Conservation (phyloP, 2,329 filamentous ascomycete genomes). For the Neopestalotiopsis sp. region DNA sequence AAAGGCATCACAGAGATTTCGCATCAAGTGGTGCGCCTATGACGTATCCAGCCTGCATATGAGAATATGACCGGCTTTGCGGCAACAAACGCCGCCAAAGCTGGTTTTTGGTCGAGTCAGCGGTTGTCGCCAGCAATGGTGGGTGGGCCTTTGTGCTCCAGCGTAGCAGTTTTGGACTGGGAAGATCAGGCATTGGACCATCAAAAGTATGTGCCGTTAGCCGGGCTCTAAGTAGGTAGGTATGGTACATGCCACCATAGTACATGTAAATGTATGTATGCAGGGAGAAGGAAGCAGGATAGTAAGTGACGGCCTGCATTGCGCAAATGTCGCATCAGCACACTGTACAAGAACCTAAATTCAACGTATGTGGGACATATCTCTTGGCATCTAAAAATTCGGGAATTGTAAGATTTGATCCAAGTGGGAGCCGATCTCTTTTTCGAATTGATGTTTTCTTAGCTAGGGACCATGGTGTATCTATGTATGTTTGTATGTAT, state of each 20-base stretch:
- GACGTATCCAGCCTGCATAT: background rate
- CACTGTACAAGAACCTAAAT: background rate
- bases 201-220: slow-evolving; percentile 3
- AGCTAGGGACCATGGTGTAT: background rate
- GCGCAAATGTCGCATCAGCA: background rate
- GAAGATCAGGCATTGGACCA: background rate
- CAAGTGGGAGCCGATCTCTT: background rate
- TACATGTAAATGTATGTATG: background rate
- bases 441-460: background rate
- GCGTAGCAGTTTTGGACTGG: background rate
- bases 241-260: background rate
- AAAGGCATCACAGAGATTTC: background rate
- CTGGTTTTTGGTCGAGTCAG: background rate
- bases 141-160: slow-evolving; percentile 3
- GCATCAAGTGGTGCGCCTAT: background rate
- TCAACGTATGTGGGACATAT: background rate
- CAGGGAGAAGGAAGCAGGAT: too few relatives aligned
- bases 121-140: background rate
- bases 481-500: too few relatives aligned
- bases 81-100: background rate
- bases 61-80: background rate
- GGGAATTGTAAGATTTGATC: background rate
- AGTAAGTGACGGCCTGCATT: too few relatives aligned
- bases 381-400: background rate
- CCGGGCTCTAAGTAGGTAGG: background rate